Percentiles rank a stretch among this genome's conserved stretches.
These are phyloP conservation scores for Ceratobasidium sp. DNA, from an alignment of 1,284 basidiomycete species.

Conservation along the genomic window DNA sequence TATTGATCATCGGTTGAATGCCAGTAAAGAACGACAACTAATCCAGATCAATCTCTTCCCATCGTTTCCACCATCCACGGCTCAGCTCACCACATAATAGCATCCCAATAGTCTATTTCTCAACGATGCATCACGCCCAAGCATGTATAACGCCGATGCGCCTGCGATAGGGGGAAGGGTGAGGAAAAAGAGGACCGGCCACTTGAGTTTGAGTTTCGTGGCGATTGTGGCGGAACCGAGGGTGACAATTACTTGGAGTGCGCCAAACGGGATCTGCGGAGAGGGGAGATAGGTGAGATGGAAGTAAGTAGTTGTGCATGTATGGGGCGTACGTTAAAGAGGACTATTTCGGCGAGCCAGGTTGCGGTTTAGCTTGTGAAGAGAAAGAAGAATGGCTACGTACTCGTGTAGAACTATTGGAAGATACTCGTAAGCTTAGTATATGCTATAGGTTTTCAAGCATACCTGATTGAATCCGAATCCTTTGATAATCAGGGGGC, in stretches of 20 bases:
- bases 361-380: not conserved
- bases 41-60: not conserved
- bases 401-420: constrained; percentile 44
- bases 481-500: constrained; percentile 46
- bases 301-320: no score
- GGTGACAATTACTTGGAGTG: constrained; percentile 57
- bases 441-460: not conserved
- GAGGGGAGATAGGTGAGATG: not conserved
- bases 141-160: constrained; percentile 52
- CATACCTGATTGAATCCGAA: constrained; percentile 47
- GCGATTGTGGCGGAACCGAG: constrained; percentile 56
- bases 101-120: constrained; percentile 54
- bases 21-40: constrained; percentile 54
- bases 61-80: constrained; percentile 27
- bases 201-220: constrained; percentile 59
- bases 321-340: constrained; percentile 20
- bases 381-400: constrained; percentile 42
- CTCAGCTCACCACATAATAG: constrained; percentile 56
- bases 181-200: constrained; percentile 58
- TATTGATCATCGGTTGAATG: constrained; percentile 56
- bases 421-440: not conserved
- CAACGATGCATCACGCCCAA: constrained; percentile 52
- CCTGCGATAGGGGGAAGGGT: constrained; percentile 56
- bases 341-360: not conserved
- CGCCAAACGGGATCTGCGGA: constrained; percentile 56